Evolutionary conservation across 257 asterid genomes (phyloP).

Genomic region (Prunella vulgaris): DNA sequence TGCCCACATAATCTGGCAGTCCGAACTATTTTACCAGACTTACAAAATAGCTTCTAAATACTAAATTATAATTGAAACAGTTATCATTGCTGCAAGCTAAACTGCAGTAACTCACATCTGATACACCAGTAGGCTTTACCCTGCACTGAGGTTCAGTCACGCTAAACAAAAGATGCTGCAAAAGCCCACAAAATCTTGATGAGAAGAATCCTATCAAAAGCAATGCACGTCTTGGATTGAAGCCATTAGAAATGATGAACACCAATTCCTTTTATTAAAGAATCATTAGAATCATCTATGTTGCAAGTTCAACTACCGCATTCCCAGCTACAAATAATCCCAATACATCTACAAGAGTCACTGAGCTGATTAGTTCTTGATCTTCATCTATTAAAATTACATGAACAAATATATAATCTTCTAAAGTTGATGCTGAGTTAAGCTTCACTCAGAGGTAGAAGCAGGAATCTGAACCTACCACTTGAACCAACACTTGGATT

Average conservation of each 20-base stretch:
- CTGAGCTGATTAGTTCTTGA: background rate
- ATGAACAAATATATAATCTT: background rate
- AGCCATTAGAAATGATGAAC: background rate
- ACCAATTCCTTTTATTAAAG: background rate
- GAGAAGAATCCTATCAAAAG: slow-evolving; percentile 15
- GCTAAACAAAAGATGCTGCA: slow-evolving; percentile 92
- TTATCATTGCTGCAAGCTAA: background rate
- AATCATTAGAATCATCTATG: background rate
- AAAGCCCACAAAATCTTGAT: slow-evolving; percentile 27
- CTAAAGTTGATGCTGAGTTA: background rate
- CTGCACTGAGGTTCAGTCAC: slow-evolving; percentile 85
- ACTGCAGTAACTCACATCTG: slow-evolving; percentile 76
- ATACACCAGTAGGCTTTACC: slow-evolving; percentile 81
- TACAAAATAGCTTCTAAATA: slow-evolving; percentile 18
- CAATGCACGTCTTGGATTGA: background rate
- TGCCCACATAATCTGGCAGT: slow-evolving; percentile 93
- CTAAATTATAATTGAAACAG: slow-evolving; percentile 11
- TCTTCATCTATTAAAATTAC: background rate
- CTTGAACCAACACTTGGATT: background rate
- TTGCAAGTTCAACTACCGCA: background rate
- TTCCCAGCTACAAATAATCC: background rate
- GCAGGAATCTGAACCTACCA: background rate
- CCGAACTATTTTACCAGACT: slow-evolving; percentile 40
- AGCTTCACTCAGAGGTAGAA: background rate
- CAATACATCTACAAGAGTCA: background rate